A percentile compares a stretch with the other conserved stretches of the same genome.
These are phyloP conservation scores for Penicillium sp. DNA, from an alignment of 2,329 filamentous ascomycete species.

Conservation along the genomic window DNA sequence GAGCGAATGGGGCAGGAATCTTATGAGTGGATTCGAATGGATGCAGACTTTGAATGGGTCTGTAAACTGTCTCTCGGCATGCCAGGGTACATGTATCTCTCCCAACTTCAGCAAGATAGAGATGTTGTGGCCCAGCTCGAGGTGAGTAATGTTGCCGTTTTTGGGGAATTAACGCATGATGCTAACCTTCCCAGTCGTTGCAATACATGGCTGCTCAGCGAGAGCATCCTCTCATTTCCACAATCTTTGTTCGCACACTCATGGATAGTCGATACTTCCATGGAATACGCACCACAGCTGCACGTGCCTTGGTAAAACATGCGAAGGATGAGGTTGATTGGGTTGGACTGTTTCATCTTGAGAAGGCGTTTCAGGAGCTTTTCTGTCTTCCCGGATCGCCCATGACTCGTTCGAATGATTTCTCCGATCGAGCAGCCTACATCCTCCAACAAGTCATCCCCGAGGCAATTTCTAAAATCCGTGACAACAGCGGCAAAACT, in stretches of 20 bases:
- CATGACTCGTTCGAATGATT: slow-evolving; percentile 87
- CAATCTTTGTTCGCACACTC: slow-evolving; percentile 82
- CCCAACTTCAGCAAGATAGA: slow-evolving; percentile 92
- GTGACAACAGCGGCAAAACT: slow-evolving; percentile 71
- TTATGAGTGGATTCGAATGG: slow-evolving; percentile 97
- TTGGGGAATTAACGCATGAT: neutral
- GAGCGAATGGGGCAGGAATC: slow-evolving; percentile 91
- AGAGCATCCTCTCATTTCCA: slow-evolving; percentile 78
- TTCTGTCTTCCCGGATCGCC: slow-evolving; percentile 78
- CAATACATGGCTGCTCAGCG: slow-evolving; percentile 67
- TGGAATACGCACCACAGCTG: slow-evolving; percentile 84
- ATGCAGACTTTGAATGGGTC: slow-evolving; percentile 98
- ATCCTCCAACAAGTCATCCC: slow-evolving; percentile 81
- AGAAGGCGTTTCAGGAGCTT: slow-evolving; percentile 80
- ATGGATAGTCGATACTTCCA: slow-evolving; percentile 93
- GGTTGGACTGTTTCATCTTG: slow-evolving; percentile 79
- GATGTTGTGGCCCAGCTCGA: slow-evolving; percentile 86
- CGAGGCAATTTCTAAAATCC: slow-evolving; percentile 72
- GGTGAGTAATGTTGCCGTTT: slow-evolving; percentile 33
- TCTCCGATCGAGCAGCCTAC: slow-evolving; percentile 81
- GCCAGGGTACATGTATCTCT: slow-evolving; percentile 96
- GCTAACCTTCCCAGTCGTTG: slow-evolving; percentile 54
- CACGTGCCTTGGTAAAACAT: slow-evolving; percentile 72
- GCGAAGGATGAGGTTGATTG: slow-evolving; percentile 68
- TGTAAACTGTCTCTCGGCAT: slow-evolving; percentile 79